Base-by-base conservation (phyloP, 495 filamentous ascomycete genomes). In the Pyrenula aspistea region DNA sequence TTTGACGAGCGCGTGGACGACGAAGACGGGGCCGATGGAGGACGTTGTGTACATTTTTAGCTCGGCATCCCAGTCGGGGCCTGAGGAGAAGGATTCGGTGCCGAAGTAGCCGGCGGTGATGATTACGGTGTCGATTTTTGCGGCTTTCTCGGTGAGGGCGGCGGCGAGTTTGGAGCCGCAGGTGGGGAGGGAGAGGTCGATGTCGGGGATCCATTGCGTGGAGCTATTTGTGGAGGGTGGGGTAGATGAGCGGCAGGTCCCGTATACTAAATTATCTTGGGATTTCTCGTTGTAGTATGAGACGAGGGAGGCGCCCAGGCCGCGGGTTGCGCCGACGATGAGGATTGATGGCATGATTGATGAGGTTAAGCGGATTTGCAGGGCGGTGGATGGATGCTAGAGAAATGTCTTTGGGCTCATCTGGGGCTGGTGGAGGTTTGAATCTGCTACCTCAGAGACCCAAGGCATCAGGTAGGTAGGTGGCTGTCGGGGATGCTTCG, bases 21-120 rank as follows among this genome's bases (percentile, higher is more conserved):
- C 65, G 62, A 87, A 85, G 10, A 84, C 77, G 0, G 85, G 85
- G 0, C 79, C 83, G 42, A 89, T 78, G 0, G 84, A 75, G 19
- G 75, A 82, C 0, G 76, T 86, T 25, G 82, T 85, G 64, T 89
- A 89, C 84, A 88, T 89, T 25, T 71, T 73, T 21, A 86, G 66
- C 62, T 88, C 69, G 23, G 83, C 80, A 15, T 83, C 79, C 74
- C 77, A 88, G 56, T 84, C 74, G 2, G 83, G 83, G n/a, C 73
- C 68, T 42, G 81, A 78, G 8, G 4, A 4, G 51, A 82, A 78
- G 21, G 76, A 72, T 57, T 89, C 86, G 3, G 74, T 79, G 51
- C 73, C 79, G 61, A 89, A 88, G 64, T 84, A 85, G 12, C 84
- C 83, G 0, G 85, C 84, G 2, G 77, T 80, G 64, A 88, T 81